These are phyloP conservation scores for Penicillium taxi DNA, from an alignment of 495 filamentous ascomycete genomes.

Conservation along the genomic window DNA sequence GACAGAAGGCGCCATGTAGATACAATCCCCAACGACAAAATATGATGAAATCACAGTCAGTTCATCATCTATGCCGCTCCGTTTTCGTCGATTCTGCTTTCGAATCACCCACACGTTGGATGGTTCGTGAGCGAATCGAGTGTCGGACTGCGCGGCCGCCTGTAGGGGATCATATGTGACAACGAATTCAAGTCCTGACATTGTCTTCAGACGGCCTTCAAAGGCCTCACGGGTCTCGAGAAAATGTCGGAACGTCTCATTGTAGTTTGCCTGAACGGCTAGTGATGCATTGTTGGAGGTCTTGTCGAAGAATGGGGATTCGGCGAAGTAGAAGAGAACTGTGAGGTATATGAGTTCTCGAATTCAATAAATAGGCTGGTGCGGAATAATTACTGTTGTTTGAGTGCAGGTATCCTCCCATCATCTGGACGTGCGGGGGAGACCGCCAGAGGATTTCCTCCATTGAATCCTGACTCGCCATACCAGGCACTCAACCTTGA, in stretches of 20 bases:
- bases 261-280: slow-evolving; percentile 65
- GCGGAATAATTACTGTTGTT: slow-evolving; percentile 33
- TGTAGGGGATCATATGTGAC: slow-evolving; percentile 63
- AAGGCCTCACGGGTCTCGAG: slow-evolving; percentile 67
- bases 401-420: slow-evolving; percentile 48
- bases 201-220: slow-evolving; percentile 64
- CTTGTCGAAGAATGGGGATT: slow-evolving; percentile 84
- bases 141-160: slow-evolving; percentile 55
- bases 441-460: slow-evolving; percentile 75
- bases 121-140: slow-evolving; percentile 42
- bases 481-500: slow-evolving; percentile 17
- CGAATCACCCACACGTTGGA: slow-evolving; percentile 85
- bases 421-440: slow-evolving; percentile 50
- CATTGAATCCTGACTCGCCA: slow-evolving; percentile 49
- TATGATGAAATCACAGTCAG: slow-evolving; percentile 68
- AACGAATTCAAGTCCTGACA: slow-evolving; percentile 77
- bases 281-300: slow-evolving; percentile 82
- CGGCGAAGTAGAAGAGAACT: slow-evolving; percentile 83
- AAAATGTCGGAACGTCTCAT: slow-evolving; percentile 56
- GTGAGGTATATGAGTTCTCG: neutral
- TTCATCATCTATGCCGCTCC: slow-evolving; percentile 53
- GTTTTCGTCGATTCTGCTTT: slow-evolving; percentile 69
- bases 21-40: slow-evolving; percentile 74
- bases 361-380: slow-evolving; percentile 7
- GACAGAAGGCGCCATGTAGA: slow-evolving; percentile 83